phyloP scores from a whole-genome alignment of 768 basidiomycete species.

The Podaxis pistillaris region DNA sequence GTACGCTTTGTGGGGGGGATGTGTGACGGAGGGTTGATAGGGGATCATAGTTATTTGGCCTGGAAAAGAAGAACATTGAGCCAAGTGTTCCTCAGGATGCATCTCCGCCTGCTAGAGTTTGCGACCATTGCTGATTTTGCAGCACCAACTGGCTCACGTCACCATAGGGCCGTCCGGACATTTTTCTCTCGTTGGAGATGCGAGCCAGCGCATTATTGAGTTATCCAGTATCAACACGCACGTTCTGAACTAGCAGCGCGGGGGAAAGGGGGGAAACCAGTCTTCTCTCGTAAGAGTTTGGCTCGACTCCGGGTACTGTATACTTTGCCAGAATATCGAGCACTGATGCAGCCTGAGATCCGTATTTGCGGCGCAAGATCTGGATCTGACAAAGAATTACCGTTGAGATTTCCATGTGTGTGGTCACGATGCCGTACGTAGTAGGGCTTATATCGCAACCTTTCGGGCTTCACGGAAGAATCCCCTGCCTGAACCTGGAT shows the following conservation, averaged over 20 bases:
- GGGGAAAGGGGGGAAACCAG: too few relatives aligned
- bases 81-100: too few relatives aligned
- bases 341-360: background rate
- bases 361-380: background rate
- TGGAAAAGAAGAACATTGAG: background rate
- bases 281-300: background rate
- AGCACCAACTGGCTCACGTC: background rate
- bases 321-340: background rate
- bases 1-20: background rate
- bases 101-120: background rate
- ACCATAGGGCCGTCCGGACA: background rate
- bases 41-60: background rate
- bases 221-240: background rate
- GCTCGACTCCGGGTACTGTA: background rate
- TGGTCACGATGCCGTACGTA: background rate
- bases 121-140: background rate
- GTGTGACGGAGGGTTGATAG: background rate
- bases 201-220: background rate
- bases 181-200: background rate
- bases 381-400: background rate
- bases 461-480: background rate
- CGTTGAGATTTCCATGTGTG: background rate
- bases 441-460: background rate
- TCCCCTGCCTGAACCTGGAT: background rate
- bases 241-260: background rate